Evolutionary conservation across 2,329 filamentous ascomycete species (phyloP).

Genomic region (Cladosporium sp.): DNA sequence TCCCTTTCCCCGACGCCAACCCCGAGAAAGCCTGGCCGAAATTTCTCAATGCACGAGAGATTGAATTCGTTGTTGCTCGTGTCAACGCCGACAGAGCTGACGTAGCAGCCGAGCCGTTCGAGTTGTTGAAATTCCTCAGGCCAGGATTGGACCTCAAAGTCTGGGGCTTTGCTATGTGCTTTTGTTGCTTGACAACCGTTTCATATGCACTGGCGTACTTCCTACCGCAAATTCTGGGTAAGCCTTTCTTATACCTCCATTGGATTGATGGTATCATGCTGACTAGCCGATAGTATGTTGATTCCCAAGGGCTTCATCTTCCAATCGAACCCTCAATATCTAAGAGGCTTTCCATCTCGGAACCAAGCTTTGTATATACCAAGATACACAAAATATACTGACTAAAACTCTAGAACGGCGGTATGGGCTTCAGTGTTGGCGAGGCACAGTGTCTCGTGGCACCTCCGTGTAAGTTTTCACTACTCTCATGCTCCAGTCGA

Average conservation of each 20-base stretch:
- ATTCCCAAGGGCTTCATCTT: too few relatives aligned
- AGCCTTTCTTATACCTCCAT: constrained; percentile 10
- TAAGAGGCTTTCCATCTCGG: too few relatives aligned
- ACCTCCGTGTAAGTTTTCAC: constrained; percentile 65
- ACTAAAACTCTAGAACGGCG: constrained; percentile 18
- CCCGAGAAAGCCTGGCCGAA: constrained; percentile 30
- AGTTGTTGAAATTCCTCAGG: constrained; percentile 42
- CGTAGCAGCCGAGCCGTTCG: constrained; percentile 11
- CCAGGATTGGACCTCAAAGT: constrained; percentile 48
- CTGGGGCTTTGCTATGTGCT: constrained; percentile 52
- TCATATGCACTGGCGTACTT: constrained; percentile 73
- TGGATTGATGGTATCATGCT: too few relatives aligned
- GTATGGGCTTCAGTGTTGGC: constrained; percentile 57
- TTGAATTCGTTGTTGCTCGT: constrained; percentile 15
- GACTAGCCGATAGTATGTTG: too few relatives aligned
- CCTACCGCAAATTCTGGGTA: constrained; percentile 65
- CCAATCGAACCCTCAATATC: too few relatives aligned
- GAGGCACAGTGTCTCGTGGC: constrained; percentile 65
- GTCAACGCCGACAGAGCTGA: constrained; percentile 15
- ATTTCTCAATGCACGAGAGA: constrained; percentile 29
- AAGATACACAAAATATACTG: not conserved
- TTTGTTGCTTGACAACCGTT: constrained; percentile 64
- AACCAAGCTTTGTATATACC: too few relatives aligned
- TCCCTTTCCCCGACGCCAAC: constrained; percentile 16
- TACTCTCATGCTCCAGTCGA: constrained; percentile 41